Base-by-base conservation (phyloP, 2,329 filamentous ascomycete species). In the Fusarium burgessii region DNA sequence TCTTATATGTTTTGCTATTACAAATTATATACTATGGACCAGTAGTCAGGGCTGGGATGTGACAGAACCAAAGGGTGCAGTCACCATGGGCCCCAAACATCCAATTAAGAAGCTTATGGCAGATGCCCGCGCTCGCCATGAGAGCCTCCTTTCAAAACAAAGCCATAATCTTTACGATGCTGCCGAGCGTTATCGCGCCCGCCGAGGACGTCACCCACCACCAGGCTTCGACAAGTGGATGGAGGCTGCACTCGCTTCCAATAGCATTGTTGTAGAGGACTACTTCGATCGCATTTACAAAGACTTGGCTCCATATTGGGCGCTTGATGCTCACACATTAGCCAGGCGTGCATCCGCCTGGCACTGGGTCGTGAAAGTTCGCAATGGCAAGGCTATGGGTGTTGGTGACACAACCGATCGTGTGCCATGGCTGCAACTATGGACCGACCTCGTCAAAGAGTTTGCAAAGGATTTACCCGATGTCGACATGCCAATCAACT, bases 401-500 rank as follows among this genome's bases (percentile, higher is more conserved):
- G 77, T 79, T 12, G 84, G 84, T n/a, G 77, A 85, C 45, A 78
- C 78, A 18, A 76, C 79, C 29, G 79, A 77, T 32, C 80, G 78
- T 35, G 84, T 85, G 27, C 78, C 81, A 6, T 86, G 84, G 83
- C 72, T 86, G 45, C 75, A 84, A 73, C 78, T 83, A 25, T 88
- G 86, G 86, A 82, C 83, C 3, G 75, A 78, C 6, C 80, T 89
- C 15, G 84, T 90, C 25, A 71, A 76, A 5, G 85, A 86, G 61
- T 87, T 90, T 38, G 84, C 86, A 29, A 76, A 83, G 17, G 80
- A 84, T 52, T 77, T 92, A 25, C 90, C 89, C 7, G 89, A 92
- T 67, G 86, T 92, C 77, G 89, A 91, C 76, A 90, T 91, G 82
- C 86, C 89, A 14, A 88, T 91, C 80, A 91, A 92, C 75, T 83